Conservation (phyloP, 352 stramenopile genomes). For the Blastocystis sp. region DNA sequence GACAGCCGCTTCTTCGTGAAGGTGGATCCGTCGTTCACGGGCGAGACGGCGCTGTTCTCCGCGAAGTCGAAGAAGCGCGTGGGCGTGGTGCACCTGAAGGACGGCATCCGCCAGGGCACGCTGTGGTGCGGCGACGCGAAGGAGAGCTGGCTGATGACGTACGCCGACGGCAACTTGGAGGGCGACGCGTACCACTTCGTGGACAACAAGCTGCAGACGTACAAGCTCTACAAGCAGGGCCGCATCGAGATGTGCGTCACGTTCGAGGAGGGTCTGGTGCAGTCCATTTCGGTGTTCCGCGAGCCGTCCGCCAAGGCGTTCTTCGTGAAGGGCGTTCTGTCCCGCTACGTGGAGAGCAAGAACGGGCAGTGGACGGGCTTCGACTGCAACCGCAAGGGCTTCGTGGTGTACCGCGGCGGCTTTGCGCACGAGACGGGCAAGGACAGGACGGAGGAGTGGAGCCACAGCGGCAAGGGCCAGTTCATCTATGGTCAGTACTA, state of each 20-base stretch:
- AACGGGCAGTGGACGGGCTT: not conserved
- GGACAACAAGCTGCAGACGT: not conserved
- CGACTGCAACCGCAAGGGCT: not conserved
- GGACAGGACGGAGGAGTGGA: not conserved
- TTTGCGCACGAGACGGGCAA: not conserved
- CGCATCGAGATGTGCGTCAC: too few species aligned
- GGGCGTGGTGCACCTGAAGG: not conserved
- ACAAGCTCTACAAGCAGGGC: too few species aligned
- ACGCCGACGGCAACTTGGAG: not conserved
- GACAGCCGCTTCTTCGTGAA: not conserved
- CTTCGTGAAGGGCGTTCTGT: not conserved
- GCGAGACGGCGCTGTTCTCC: not conserved
- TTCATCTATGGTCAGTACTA: not conserved
- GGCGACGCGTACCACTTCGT: not conserved
- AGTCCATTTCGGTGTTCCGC: not conserved
- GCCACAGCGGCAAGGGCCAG: not conserved
- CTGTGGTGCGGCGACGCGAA: not conserved
- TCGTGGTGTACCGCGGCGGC: not conserved
- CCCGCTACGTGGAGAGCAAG: not conserved
- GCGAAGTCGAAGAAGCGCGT: not conserved
- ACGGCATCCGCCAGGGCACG: not conserved
- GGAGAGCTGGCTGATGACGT: not conserved
- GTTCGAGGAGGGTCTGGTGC: not conserved
- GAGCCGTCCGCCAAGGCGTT: not conserved
- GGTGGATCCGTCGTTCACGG: not conserved